Conservation (phyloP, 768 basidiomycete species). For the Rhizopogon salebrosus region DNA sequence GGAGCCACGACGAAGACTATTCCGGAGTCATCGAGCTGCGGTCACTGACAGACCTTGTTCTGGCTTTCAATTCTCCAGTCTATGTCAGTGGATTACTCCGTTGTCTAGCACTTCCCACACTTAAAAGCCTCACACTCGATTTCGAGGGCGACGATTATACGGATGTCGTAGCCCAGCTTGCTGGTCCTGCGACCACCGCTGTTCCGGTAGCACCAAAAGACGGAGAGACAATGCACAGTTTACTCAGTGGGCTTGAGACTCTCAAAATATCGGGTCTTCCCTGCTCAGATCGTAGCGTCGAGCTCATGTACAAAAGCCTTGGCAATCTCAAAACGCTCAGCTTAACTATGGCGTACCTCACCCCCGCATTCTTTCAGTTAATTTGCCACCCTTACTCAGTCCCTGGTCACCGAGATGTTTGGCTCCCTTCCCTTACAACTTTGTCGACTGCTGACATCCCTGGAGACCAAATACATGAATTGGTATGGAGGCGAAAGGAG, state of each 20-base stretch:
- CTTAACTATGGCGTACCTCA: conserved; percentile 32
- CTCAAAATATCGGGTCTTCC: conserved; percentile 51
- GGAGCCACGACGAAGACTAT: conserved; percentile 20
- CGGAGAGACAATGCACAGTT: conserved; percentile 28
- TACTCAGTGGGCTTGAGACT: conserved; percentile 41
- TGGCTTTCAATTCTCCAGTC: conserved; percentile 50
- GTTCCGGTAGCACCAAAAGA: conserved; percentile 27
- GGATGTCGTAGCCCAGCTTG: conserved; percentile 40
- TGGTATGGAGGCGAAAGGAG: conserved; percentile 39
- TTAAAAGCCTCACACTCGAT: conserved; percentile 42
- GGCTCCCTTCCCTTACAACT: conserved; percentile 47
- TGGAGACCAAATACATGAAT: conserved; percentile 34
- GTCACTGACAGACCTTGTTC: conserved; percentile 27
- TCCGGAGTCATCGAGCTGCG: conserved; percentile 24
- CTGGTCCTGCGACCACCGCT: conserved; percentile 10
- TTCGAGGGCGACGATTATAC: conserved; percentile 52
- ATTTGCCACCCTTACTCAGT: conserved; percentile 5
- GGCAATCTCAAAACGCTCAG: conserved; percentile 39
- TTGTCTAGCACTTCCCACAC: conserved; percentile 29
- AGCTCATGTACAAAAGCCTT: conserved; percentile 43
- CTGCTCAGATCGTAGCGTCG: conserved; percentile 29
- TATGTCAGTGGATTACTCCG: conserved; percentile 26
- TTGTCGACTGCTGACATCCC: conserved; percentile 42
- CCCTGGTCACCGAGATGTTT: conserved; percentile 9
- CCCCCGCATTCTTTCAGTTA: conserved; percentile 20